These are phyloP conservation scores for Amylocystis lapponica DNA, from an alignment of 768 basidiomycete species.

Conservation along the genomic window DNA sequence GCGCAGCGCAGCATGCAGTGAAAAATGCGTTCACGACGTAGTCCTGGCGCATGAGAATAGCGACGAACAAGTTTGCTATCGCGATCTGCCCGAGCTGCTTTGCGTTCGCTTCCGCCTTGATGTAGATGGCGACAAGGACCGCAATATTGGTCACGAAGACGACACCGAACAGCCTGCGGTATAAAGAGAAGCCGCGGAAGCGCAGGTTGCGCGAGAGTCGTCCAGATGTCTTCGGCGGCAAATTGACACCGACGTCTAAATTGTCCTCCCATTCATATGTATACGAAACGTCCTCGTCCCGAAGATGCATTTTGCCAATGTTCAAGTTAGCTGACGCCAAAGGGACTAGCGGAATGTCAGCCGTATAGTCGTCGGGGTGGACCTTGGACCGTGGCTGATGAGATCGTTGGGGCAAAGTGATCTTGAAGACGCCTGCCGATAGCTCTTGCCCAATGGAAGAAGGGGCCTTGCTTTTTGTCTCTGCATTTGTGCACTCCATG, in stretches of 20 bases:
- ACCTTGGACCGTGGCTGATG: no score
- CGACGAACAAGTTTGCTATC: conserved; percentile 36
- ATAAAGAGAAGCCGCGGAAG: conserved; percentile 45
- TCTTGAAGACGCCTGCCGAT: no score
- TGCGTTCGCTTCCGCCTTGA: conserved; percentile 25
- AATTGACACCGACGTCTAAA: conserved; percentile 38
- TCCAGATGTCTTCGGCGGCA: conserved; percentile 44
- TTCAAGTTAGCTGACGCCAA: no score
- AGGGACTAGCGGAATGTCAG: no score
- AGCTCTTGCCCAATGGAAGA: no score
- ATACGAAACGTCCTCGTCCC: no score
- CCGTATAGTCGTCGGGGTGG: no score
- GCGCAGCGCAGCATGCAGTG: conserved; percentile 41
- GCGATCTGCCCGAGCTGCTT: conserved; percentile 28
- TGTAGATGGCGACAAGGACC: conserved; percentile 34
- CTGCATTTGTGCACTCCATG: no score
- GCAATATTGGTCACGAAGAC: conserved; percentile 44
- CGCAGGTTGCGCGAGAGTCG: conserved; percentile 43
- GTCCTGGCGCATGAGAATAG: conserved; percentile 38
- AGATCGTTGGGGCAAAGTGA: no score
- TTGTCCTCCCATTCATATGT: conserved; percentile 47
- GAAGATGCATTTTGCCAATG: no score
- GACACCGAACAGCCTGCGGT: conserved; percentile 45
- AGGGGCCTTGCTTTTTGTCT: no score
- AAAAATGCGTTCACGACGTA: conserved; percentile 52